Conservation (phyloP, 805 yeast species). For the Candida endomychidarum region DNA sequence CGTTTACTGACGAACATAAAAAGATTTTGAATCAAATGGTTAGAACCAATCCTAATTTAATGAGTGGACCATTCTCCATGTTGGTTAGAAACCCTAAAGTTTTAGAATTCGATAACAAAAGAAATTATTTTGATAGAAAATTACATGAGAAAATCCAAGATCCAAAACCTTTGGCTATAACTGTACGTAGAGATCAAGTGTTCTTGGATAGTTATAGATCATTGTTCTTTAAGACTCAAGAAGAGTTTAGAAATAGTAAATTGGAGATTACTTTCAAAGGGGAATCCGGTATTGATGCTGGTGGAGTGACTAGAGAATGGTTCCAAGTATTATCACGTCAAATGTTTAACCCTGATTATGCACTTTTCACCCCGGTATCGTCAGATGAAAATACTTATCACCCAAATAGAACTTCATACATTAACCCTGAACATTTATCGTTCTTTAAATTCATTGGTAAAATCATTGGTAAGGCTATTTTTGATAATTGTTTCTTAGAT, state of each 20-base stretch:
- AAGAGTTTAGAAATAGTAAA: constrained; percentile 69
- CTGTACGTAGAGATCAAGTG: constrained; percentile 84
- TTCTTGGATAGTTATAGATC: constrained; percentile 88
- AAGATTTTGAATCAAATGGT: constrained; percentile 90
- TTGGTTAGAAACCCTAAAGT: constrained; percentile 85
- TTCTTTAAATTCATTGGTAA: constrained; percentile 94
- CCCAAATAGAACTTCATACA: constrained; percentile 89
- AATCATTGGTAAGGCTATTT: constrained; percentile 90
- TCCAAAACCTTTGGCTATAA: constrained; percentile 54
- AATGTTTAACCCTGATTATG: constrained; percentile 95
- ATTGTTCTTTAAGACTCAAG: constrained; percentile 72
- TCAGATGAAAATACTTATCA: constrained; percentile 93
- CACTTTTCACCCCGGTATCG: constrained; percentile 85
- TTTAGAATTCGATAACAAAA: constrained; percentile 91
- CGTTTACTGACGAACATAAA: constrained; percentile 86
- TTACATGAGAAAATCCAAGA: constrained; percentile 53
- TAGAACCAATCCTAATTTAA: constrained; percentile 81
- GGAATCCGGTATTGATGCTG: constrained; percentile 97
- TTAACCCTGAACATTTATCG: constrained; percentile 88
- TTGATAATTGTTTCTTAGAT: constrained; percentile 81
- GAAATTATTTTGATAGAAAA: constrained; percentile 76
- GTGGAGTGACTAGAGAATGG: constrained; percentile 98
- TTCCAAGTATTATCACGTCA: constrained; percentile 90
- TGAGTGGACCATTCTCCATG: constrained; percentile 95
- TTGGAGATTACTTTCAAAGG: constrained; percentile 84